Evolutionary conservation across 2,329 filamentous ascomycete genomes (phyloP).

Genomic region (Neoscytalidium dimidiatum): DNA sequence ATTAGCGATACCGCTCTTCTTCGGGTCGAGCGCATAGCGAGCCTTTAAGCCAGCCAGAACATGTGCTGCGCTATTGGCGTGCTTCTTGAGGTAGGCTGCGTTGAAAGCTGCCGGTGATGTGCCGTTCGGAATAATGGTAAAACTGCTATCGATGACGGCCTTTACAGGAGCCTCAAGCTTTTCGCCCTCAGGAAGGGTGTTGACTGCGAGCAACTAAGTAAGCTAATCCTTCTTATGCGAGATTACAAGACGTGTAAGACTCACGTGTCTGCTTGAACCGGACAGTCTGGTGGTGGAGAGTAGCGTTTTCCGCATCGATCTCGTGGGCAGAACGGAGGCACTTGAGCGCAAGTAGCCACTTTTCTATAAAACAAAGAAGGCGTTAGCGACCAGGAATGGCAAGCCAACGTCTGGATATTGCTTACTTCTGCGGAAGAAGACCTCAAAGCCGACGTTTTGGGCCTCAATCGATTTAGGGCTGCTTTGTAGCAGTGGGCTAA

Average conservation of each 20-base stretch:
- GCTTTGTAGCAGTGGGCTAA: slow-evolving; percentile 78
- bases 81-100: slow-evolving; percentile 62
- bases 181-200: slow-evolving; percentile 53
- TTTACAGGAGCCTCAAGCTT: slow-evolving; percentile 58
- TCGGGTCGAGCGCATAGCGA: slow-evolving; percentile 60
- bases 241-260: slow-evolving; percentile 18
- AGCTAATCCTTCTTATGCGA: slow-evolving; percentile 31
- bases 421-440: slow-evolving; percentile 82
- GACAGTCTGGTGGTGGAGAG: slow-evolving; percentile 73
- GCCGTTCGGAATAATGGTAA: slow-evolving; percentile 59
- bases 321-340: slow-evolving; percentile 74
- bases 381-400: slow-evolving; percentile 7
- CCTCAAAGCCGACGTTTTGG: slow-evolving; percentile 86
- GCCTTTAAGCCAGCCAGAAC: slow-evolving; percentile 65
- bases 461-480: slow-evolving; percentile 78
- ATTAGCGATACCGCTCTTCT: slow-evolving; percentile 50
- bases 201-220: slow-evolving; percentile 34
- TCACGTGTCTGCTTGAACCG: slow-evolving; percentile 64
- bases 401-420: not conserved
- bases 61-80: slow-evolving; percentile 64
- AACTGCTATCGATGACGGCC: slow-evolving; percentile 69
- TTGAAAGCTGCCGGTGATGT: slow-evolving; percentile 66
- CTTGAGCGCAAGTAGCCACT: slow-evolving; percentile 83
- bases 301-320: slow-evolving; percentile 69
- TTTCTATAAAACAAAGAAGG: slow-evolving; percentile 58